These are phyloP conservation scores for Saturnispora besseyi DNA, from an alignment of 805 yeast species.

Conservation along the genomic window DNA sequence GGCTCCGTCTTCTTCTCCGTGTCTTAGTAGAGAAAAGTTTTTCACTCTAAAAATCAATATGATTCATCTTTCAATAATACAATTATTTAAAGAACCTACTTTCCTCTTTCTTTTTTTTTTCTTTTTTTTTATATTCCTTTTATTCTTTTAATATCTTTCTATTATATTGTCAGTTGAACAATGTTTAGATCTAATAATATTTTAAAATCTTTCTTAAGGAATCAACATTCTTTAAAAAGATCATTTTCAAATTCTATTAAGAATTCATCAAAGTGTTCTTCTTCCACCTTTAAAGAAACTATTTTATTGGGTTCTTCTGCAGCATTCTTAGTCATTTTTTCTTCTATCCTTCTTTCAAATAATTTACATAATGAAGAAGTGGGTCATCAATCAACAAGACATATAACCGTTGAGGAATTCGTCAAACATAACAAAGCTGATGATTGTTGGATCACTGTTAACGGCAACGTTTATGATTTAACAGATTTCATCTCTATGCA, in stretches of 20 bases:
- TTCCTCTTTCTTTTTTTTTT: not conserved
- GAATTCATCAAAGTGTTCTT: not conserved
- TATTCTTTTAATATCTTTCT: not conserved
- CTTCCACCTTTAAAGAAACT: not conserved
- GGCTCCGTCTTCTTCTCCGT: not conserved
- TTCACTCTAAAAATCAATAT: not conserved
- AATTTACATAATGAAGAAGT: conserved; percentile 4
- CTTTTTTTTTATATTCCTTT: not conserved
- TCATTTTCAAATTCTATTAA: not conserved
- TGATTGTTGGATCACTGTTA: conserved; percentile 80
- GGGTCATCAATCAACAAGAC: conserved; percentile 6
- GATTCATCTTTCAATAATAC: not conserved
- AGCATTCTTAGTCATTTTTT: not conserved
- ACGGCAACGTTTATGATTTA: conserved; percentile 74
- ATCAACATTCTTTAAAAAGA: not conserved
- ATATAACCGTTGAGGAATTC: conserved; percentile 30
- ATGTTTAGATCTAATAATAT: not conserved
- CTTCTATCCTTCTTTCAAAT: not conserved
- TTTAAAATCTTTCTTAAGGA: not conserved
- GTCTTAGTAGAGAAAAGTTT: not conserved
- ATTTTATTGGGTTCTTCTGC: not conserved
- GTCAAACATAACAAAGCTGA: conserved; percentile 44
- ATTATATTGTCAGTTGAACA: not conserved
- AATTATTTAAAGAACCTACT: no score
- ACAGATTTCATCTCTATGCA: conserved; percentile 40